phyloP scores from a whole-genome alignment of 805 yeast species.

The Metschnikowia noctiluminum region DNA sequence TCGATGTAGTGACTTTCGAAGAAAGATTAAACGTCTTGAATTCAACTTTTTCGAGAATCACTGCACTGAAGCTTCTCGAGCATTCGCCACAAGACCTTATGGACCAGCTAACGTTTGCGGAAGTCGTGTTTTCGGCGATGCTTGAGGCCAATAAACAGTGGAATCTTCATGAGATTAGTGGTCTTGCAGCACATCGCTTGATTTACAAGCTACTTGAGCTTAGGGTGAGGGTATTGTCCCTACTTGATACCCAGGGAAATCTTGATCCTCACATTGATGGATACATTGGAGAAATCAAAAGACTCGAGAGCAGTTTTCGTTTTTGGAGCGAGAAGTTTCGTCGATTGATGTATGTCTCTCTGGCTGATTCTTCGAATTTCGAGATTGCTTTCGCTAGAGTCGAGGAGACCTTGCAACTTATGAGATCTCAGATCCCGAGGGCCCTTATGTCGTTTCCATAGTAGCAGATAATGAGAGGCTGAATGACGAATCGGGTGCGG shows the following conservation, averaged over 20 bases:
- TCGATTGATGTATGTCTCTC: neutral
- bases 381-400: neutral
- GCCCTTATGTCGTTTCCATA: neutral
- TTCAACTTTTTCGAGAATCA: too few relatives aligned
- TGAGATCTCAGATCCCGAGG: neutral
- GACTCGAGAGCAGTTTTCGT: neutral
- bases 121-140: too few relatives aligned
- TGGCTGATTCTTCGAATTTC: neutral
- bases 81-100: too few relatives aligned
- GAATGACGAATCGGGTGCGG: neutral
- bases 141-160: neutral
- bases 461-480: neutral
- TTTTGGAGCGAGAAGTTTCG: constrained; percentile 1
- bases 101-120: too few relatives aligned
- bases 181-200: neutral
- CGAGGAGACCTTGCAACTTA: neutral
- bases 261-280: constrained; percentile 2
- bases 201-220: constrained; percentile 1
- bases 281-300: neutral
- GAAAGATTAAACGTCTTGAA: too few relatives aligned
- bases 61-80: too few relatives aligned
- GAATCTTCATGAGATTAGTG: neutral
- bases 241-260: neutral
- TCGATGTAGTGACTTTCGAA: too few relatives aligned
- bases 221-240: neutral